Evolutionary conservation across 2,329 filamentous ascomycete species (phyloP).

Genomic region (Raffaelea albimanens): DNA sequence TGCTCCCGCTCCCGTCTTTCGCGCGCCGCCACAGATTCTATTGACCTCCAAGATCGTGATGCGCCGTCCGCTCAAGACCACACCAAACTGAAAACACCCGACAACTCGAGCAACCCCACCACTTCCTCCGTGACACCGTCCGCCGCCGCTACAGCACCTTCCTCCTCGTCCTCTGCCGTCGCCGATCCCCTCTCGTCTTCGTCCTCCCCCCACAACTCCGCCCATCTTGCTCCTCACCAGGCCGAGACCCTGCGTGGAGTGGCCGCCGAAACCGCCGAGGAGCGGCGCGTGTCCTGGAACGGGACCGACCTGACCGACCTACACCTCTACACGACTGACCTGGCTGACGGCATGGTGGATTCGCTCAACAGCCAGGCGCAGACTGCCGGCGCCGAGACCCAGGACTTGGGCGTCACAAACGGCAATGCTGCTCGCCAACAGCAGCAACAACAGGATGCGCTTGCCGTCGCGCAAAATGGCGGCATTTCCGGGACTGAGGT

Average conservation of each 20-base stretch:
- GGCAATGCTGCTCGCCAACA: constrained; percentile 34
- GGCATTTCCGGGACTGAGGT: constrained; percentile 35
- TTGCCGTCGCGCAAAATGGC: constrained; percentile 54
- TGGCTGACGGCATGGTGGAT: constrained; percentile 29
- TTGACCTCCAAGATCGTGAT: constrained; percentile 82
- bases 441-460: constrained; percentile 35
- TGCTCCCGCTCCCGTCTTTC: constrained; percentile 6
- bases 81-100: constrained; percentile 40
- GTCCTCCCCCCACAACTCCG: no score
- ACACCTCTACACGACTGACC: constrained; percentile 36
- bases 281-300: constrained; percentile 53
- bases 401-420: constrained; percentile 19
- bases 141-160: neutral
- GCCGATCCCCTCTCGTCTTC: constrained; percentile 23
- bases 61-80: constrained; percentile 81
- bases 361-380: constrained; percentile 23
- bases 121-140: constrained; percentile 12
- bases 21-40: constrained; percentile 56
- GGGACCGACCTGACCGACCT: constrained; percentile 29
- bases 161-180: constrained; percentile 39
- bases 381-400: constrained; percentile 5
- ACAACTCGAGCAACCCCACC: constrained; percentile 39
- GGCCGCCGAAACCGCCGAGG: constrained; percentile 64
- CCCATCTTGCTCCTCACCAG: constrained; percentile 66
- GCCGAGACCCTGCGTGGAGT: constrained; percentile 75